Evolutionary conservation across 2,329 filamentous ascomycete genomes (phyloP), one percentile per base, ranked within the genome.

Genomic region (Penicillium sp.): DNA sequence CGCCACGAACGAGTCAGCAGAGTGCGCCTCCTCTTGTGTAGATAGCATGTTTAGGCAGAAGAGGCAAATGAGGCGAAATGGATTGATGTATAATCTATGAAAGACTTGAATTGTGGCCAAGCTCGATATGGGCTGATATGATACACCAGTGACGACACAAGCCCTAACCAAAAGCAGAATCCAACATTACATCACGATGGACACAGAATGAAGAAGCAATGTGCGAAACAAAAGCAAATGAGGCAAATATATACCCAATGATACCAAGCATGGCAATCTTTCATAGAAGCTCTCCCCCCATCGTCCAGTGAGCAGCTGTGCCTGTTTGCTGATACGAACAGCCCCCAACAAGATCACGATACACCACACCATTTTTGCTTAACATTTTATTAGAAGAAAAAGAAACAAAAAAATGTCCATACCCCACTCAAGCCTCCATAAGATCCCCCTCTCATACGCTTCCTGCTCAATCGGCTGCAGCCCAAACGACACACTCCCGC

Each of bases 381-480:
- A 10, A 25, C 31, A 7, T 3, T 11, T 16, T 23, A 3, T 7
- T 3, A 25, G 25, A 29, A 27, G 47, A 19, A 51, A 29, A n/a
- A 46, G 23, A 43, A n/a, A 25, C n/a, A 27, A 2, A 8, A 57
- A 52, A 41, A 62, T 63, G 61, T 29, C 51, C 33, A 61, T 62
- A 27, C 50, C 49, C 16, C 43, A 38, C 31, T 23, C 48, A 9
- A 67, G 66, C 9, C 55, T 70, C 23, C 43, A 65, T 38, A 51
- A 67, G 23, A 71, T 78, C 41, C 71, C 74, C 25, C 66, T 74
- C 23, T 67, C 75, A 53, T 79, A 74, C 52, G 76, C 77, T 10
- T 73, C 74, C 29, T 78, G 76, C 63, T 79, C 76, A 11, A 75
- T 79, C 38, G 76, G 75, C 19, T 67, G 66, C 50, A 60, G 67